Evolutionary conservation across 768 basidiomycete species (phyloP), one percentile per base, ranked within the genome.

Genomic region (Pleurotus ostreatus): DNA sequence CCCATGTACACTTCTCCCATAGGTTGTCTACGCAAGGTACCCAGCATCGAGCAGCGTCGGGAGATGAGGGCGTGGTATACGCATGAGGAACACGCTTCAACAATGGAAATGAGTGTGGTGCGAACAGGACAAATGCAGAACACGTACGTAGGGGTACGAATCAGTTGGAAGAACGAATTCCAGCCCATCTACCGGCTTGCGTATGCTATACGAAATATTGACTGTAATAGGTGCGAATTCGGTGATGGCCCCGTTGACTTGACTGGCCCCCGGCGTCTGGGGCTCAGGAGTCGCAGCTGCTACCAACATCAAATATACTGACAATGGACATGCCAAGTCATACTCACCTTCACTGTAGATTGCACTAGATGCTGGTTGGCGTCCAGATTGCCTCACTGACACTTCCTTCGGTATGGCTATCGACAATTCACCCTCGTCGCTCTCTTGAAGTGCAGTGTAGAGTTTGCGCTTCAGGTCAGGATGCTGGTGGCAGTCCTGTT

Each of bases 1-100:
- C 97, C 97, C 97, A 99, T 5, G 96, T 95, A 63, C 92, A 97
- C 63, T 92, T 88, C 70, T 97, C 95, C 92, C 94, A 96, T 18
- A 94, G 71, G 63, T 84, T 91, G 69, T 99, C 97, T 16, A 98
- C 71, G 64, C 97, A 99, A 12, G 97, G 97, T n/a, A 98, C 87
- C 97, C 97, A 99, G 63, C 92, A 94, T 65, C 97, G 79, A n/a
- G 96, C 94, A 15, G 92, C 81, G 66, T 95, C 92, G 5, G 94
- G 86, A 6, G 87, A 88, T 0, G 91, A 89, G 1, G 94, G 87
- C 3, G 86, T 88, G 2, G 94, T 93, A 65, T 89, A 98, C 45
- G 89, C 88, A 72, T 98, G 97, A 47, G 96, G 96, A 58, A 94
- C 85, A 60, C 92, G 89, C 92, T 96, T 56, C 12, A 55, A 57